phyloP scores from a whole-genome alignment of 2,329 filamentous ascomycete genomes.

The Fusarium robinianum region DNA sequence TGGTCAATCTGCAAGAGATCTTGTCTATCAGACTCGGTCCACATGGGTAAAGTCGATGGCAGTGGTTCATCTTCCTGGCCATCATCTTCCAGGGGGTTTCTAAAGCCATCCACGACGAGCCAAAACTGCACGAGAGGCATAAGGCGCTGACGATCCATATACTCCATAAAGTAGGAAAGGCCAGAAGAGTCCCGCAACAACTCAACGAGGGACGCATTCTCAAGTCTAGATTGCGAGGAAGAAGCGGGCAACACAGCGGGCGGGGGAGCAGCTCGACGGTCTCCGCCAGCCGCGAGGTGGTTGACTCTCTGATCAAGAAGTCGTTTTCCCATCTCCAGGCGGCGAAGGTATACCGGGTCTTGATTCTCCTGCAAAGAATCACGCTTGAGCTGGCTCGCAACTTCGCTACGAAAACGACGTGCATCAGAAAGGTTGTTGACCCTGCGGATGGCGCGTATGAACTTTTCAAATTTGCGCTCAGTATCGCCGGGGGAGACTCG shows the following conservation, averaged over 20 bases:
- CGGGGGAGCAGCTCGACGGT: slow-evolving; percentile 44
- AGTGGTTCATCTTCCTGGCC: slow-evolving; percentile 66
- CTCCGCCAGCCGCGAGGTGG: slow-evolving; percentile 72
- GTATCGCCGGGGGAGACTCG: slow-evolving; percentile 80
- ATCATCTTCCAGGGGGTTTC: slow-evolving; percentile 87
- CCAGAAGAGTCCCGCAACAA: slow-evolving; percentile 89
- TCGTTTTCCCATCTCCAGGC: slow-evolving; percentile 88
- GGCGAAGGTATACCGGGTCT: slow-evolving; percentile 83
- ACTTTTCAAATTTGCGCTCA: slow-evolving; percentile 91
- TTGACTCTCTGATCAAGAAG: slow-evolving; percentile 89
- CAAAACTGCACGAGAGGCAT: slow-evolving; percentile 96
- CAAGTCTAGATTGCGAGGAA: slow-evolving; percentile 62
- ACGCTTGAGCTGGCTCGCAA: slow-evolving; percentile 87
- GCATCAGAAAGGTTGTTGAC: slow-evolving; percentile 92
- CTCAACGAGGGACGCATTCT: slow-evolving; percentile 78
- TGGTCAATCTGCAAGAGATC: slow-evolving; percentile 93
- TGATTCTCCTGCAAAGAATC: slow-evolving; percentile 78
- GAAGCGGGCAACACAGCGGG: slow-evolving; percentile 31
- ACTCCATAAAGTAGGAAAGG: slow-evolving; percentile 99
- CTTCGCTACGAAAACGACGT: slow-evolving; percentile 86
- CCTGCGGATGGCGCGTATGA: slow-evolving; percentile 85
- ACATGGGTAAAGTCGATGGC: slow-evolving; percentile 65
- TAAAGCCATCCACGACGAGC: slow-evolving; percentile 95
- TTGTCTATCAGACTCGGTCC: slow-evolving; percentile 81
- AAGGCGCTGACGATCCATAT: slow-evolving; percentile 88